A percentile compares a stretch with the other conserved stretches of the same genome.
Conservation (phyloP, 1,139 yeast species). For the Lodderomyces oxycetoniae region DNA sequence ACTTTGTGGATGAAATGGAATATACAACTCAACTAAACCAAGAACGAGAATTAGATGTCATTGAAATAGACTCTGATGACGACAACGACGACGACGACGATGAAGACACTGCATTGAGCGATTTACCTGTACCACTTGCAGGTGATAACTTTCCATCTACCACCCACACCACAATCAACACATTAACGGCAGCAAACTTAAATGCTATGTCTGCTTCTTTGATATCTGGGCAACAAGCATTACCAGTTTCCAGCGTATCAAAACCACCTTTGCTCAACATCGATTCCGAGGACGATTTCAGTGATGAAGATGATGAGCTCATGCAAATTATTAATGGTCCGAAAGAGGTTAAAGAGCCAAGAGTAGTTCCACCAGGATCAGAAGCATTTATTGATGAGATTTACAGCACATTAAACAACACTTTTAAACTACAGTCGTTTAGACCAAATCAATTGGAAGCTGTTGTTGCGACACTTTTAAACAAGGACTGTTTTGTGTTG, state of each 20-base stretch:
- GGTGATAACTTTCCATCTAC: background rate
- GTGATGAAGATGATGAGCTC: conserved; percentile 38
- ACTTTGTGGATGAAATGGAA: conserved; percentile 27
- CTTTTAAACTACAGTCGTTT: conserved; percentile 64
- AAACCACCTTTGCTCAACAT: conserved; percentile 6
- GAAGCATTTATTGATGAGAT: conserved; percentile 52
- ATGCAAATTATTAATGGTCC: conserved; percentile 19
- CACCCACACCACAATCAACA: background rate
- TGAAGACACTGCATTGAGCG: conserved; percentile 2
- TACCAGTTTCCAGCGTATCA: background rate
- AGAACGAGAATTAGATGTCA: conserved; percentile 36
- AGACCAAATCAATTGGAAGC: conserved; percentile 87
- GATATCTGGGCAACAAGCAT: conserved; percentile 3
- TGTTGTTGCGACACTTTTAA: conserved; percentile 70
- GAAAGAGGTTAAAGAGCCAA: conserved; percentile 4
- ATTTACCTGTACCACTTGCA: conserved; percentile 4
- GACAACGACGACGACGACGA: conserved; percentile 18
- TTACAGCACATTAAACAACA: conserved; percentile 46
- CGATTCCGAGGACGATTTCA: conserved; percentile 25
- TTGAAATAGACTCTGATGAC: conserved; percentile 32
- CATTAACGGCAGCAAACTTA: background rate
- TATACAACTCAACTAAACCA: conserved; percentile 41
- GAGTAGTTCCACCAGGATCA: conserved; percentile 28
- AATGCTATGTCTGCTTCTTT: conserved; percentile 2
- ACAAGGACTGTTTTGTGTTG: conserved; percentile 85